Conservation (phyloP, 2,329 filamentous ascomycete genomes). For the Penicillium palitans region DNA sequence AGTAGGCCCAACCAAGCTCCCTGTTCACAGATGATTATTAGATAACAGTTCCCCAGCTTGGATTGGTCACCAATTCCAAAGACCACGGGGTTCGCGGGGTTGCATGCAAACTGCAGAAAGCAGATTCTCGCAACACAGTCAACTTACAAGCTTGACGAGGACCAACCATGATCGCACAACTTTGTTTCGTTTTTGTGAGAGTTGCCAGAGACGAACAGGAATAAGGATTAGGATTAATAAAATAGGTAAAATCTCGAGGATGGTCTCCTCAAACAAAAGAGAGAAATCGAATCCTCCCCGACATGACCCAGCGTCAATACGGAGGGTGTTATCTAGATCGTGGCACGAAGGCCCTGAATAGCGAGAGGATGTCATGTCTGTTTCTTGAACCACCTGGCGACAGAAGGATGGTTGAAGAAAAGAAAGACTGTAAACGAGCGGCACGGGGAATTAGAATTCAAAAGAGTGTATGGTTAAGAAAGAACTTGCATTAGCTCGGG, state of each 20-base stretch:
- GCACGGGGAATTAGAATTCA: conserved; percentile 11
- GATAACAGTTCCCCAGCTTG: conserved; percentile 5
- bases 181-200: conserved; percentile 38
- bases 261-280: conserved; percentile 48
- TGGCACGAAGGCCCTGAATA: conserved; percentile 31
- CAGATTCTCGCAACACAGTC: neutral
- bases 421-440: conserved; percentile 13
- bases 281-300: conserved; percentile 48
- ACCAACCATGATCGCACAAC: conserved; percentile 35
- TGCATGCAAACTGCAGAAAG: neutral
- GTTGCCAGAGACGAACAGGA: conserved; percentile 38
- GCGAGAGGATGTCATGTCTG: conserved; percentile 30
- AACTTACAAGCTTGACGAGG: conserved; percentile 40
- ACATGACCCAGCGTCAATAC: conserved; percentile 36
- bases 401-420: conserved; percentile 18
- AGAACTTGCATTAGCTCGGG: conserved; percentile 15
- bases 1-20: conserved; percentile 33
- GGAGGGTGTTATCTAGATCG: conserved; percentile 39
- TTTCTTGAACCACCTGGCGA: conserved; percentile 20
- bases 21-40: conserved; percentile 22
- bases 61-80: neutral
- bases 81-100: neutral
- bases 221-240: conserved; percentile 37
- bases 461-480: conserved; percentile 11
- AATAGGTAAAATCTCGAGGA: conserved; percentile 41